Percentiles rank a stretch among this genome's conserved stretches.
These are phyloP conservation scores for Bacterosira constricta DNA, from an alignment of 108 stramenopile genomes.

Conservation along the genomic window DNA sequence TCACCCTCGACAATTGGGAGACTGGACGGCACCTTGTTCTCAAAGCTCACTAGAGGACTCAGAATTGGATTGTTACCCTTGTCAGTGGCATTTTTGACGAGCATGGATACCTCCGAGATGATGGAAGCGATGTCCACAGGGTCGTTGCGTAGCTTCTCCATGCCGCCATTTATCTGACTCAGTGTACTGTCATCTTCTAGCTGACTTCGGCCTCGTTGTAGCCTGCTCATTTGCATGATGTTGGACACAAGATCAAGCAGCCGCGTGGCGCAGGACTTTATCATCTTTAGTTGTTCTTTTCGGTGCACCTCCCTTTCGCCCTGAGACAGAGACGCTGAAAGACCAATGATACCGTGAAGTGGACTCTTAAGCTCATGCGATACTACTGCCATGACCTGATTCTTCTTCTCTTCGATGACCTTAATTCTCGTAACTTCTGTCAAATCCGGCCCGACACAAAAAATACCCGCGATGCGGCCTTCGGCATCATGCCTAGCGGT, in stretches of 20 bases:
- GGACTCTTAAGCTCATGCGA: slow-evolving; percentile 10
- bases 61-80: slow-evolving; percentile 2
- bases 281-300: not conserved
- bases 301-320: not conserved
- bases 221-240: slow-evolving; percentile 7
- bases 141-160: too few relatives aligned
- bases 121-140: not conserved
- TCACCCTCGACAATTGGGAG: slow-evolving; percentile 21
- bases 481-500: slow-evolving; percentile 4
- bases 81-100: slow-evolving; percentile 3
- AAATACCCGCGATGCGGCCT: slow-evolving; percentile 12
- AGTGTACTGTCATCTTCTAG: too few relatives aligned
- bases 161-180: too few relatives aligned
- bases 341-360: slow-evolving; percentile 5
- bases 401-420: not conserved
- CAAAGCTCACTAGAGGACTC: not conserved
- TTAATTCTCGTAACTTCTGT: not conserved
- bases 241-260: not conserved
- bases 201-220: not conserved
- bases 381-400: slow-evolving; percentile 13
- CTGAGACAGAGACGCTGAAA: not conserved
- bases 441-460: slow-evolving; percentile 19
- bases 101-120: not conserved
- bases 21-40: not conserved
- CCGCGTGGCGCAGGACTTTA: not conserved